Evolutionary conservation across 2,329 filamentous ascomycete genomes (phyloP), one percentile per base, ranked within the genome.

Genomic region (Fusarium incarnatum): DNA sequence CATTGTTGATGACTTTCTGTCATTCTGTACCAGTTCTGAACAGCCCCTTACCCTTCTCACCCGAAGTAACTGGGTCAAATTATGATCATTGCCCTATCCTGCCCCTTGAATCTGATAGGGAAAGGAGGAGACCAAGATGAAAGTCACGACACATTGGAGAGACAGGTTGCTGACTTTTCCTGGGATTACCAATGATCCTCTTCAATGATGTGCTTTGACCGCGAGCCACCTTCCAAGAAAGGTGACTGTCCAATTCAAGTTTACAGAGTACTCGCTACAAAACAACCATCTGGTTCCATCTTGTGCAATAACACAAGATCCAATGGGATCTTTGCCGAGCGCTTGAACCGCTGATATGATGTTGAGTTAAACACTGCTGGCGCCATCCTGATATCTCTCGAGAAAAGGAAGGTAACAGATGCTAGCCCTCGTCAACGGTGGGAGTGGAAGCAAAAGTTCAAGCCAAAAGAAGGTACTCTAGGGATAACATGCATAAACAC

Each of bases 361-460:
- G 15, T 44, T 32, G 37, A 18, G 4, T 11, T 23, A 8, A 13
- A 37, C 15, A 20, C 12, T n/a, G 23, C 25, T 42, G 42, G n/a
- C 12, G 28, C 30, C 25, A 6, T 25, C 18, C 12, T 11, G 18
- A 15, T 18, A 42, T 13, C 30, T 42, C n/a, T 9, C 49, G 32
- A 52, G 48, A 65, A 65, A 23, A 65, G 61, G 61, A 61, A 55
- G 61, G 61, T 61, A 49, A 20, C 25, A 66, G 45, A 54, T 13
- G 37, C 27, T 23, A 13, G 11, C 37, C 22, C 18, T 48, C 34
- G 18, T 42, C 28, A 46, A 32, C 10, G 11, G 27, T 65, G 16
- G n/a, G 27, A 30, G 16, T 15, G 12, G 22, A 40, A 23, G 40
- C 34, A 30, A 40, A 59, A 22, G 5, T 8, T 22, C 20, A 27